Evolutionary conservation across 306 rosid genomes (phyloP).

Genomic region (Rosa persica): DNA sequence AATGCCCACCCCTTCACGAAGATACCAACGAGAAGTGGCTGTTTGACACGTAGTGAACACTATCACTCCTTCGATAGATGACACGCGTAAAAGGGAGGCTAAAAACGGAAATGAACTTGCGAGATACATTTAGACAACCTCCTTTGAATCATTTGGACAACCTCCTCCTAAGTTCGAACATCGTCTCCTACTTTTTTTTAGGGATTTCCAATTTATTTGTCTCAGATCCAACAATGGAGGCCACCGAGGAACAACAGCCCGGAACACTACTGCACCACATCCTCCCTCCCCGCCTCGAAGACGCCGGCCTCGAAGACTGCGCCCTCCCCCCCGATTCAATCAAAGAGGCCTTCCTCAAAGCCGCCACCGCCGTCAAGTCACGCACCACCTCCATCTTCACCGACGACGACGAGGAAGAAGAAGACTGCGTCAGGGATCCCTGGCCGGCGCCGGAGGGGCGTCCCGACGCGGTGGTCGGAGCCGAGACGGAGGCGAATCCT

Average conservation of each 20-base stretch:
- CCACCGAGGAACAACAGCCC: slow-evolving; percentile 32
- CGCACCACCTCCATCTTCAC: slow-evolving; percentile 44
- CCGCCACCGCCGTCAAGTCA: slow-evolving; percentile 64
- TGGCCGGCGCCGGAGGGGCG: slow-evolving; percentile 32
- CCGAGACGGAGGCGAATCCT: slow-evolving; percentile 26
- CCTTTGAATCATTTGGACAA: no score
- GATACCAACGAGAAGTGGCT: no score
- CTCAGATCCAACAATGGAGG: slow-evolving; percentile 39
- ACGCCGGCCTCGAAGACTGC: slow-evolving; percentile 86
- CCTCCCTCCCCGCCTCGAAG: slow-evolving; percentile 78
- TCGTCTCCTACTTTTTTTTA: no score
- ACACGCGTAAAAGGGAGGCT: no score
- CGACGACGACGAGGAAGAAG: slow-evolving; percentile 32
- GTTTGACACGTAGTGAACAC: no score
- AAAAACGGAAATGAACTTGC: no score
- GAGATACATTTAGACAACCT: no score
- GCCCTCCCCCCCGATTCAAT: slow-evolving; percentile 79
- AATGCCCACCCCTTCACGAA: no score
- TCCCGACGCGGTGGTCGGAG: slow-evolving; percentile 39
- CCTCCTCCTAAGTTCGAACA: no score
- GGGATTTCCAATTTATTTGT: no score
- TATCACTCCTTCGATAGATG: no score
- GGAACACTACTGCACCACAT: slow-evolving; percentile 43
- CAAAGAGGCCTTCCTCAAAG: slow-evolving; percentile 70
- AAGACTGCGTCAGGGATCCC: slow-evolving; percentile 43